Base-by-base conservation (phyloP, 108 stramenopile species). In the Stephanodiscus minutulus region DNA sequence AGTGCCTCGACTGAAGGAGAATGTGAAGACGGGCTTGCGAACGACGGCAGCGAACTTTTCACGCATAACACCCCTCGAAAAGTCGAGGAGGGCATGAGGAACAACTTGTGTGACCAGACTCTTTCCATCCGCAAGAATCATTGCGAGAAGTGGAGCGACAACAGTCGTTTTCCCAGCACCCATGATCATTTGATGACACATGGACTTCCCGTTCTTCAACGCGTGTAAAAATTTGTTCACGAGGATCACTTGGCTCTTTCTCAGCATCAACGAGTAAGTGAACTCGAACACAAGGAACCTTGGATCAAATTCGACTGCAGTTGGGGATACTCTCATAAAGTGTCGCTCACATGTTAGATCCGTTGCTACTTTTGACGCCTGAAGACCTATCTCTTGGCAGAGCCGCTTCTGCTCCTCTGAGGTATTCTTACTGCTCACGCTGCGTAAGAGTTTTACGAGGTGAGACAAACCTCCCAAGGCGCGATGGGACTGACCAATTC, bases 171-270 rank as follows among this genome's bases (percentile, higher is more conserved):
- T 99, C 37, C 99, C 99, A 6, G 97, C 98, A 24, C 99, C 99
- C 99, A 99, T 99, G 91, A 99, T 98, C 98, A 98, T 98, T 85
- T 99, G 98, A 73, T 98, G 96, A 57, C 97, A 97, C 89, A 96
- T 94, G 15, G 96, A 97, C 25, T 82, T 81, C 25, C 86, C 82
- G 27, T 86, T 77, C 54, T 81, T 68, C 25, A 94, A 78, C 0
- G 91, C 70, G 11, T 86, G 69, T 69, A 98, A 81, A 72, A 98
- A 97, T 43, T 95, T 95, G 74, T 97, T 90, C 24, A 99, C 96
- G 39, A 99, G 85, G 47, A 88, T 91, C 27, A 99, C 96, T 85
- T 99, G 99, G 27, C 95, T 89, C 67, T 96, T 91, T 39, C 98
- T 91, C 65, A 99, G 82, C 85, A 99, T 85, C 36, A 98, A 61